Conservation (phyloP, 1,284 basidiomycete genomes). For the Trametes versicolor region DNA sequence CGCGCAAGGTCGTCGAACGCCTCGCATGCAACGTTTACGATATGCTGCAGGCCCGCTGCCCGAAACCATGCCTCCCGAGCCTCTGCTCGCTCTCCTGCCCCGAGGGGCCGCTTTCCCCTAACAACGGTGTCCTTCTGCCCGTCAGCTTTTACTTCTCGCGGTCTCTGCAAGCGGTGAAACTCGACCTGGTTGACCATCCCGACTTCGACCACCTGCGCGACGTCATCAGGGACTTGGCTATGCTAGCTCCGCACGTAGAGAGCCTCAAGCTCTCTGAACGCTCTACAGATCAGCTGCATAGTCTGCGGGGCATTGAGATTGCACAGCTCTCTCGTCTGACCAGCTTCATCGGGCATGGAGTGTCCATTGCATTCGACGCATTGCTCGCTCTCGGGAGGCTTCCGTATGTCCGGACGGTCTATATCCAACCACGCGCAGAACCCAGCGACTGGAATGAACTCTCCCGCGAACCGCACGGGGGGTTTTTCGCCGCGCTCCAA, state of each 20-base stretch:
- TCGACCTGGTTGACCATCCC: too few relatives aligned
- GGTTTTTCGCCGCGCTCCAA: background rate
- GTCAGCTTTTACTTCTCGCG: too few relatives aligned
- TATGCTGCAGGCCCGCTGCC: background rate
- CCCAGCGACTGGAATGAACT: background rate
- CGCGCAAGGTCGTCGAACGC: too few relatives aligned
- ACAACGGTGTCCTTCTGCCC: too few relatives aligned
- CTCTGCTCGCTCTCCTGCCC: background rate
- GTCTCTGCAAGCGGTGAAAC: too few relatives aligned
- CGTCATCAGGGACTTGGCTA: too few relatives aligned
- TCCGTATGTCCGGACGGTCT: background rate
- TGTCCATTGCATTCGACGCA: background rate
- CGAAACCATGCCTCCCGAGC: background rate
- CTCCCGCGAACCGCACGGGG: background rate
- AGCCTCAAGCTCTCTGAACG: too few relatives aligned
- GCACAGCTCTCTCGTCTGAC: background rate
- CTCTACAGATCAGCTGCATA: too few relatives aligned
- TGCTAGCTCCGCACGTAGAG: too few relatives aligned
- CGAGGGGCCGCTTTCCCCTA: too few relatives aligned
- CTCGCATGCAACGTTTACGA: background rate
- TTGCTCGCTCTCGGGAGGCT: background rate
- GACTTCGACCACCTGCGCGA: too few relatives aligned
- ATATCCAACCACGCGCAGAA: background rate
- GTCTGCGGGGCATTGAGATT: too few relatives aligned
- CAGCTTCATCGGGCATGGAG: background rate